Conservation (phyloP, 352 stramenopile genomes). For the Phytophthora sojae region DNA sequence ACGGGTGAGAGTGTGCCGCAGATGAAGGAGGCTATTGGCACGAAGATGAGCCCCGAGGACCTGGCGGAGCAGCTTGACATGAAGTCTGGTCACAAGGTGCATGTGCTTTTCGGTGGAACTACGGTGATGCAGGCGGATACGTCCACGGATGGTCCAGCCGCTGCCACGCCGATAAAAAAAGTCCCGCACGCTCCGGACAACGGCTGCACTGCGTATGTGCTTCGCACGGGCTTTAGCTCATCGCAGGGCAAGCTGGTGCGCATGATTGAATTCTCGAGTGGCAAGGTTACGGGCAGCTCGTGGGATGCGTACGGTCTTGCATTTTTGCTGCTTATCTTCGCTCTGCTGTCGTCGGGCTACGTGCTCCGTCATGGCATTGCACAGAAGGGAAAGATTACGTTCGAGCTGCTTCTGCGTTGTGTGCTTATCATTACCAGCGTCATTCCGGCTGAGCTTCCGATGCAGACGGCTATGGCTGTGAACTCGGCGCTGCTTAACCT, state of each 20-base stretch:
- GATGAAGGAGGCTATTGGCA: slow-evolving; percentile 95
- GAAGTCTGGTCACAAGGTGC: slow-evolving; percentile 89
- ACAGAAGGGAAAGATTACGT: slow-evolving; percentile 93
- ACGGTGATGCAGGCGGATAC: slow-evolving; percentile 89
- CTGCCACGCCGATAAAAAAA: slow-evolving; percentile 27
- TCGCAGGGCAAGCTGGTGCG: slow-evolving; percentile 98
- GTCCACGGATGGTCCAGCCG: slow-evolving; percentile 34
- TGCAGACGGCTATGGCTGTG: slow-evolving; percentile 98
- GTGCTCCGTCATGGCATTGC: slow-evolving; percentile 92
- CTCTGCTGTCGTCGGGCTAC: slow-evolving; percentile 94
- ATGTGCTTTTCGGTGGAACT: slow-evolving; percentile 95
- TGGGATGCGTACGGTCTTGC: slow-evolving; percentile 97
- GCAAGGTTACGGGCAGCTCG: slow-evolving; percentile 95
- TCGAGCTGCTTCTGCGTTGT: slow-evolving; percentile 97
- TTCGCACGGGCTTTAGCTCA: slow-evolving; percentile 98
- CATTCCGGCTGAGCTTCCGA: slow-evolving; percentile 98
- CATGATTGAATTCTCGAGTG: slow-evolving; percentile 98
- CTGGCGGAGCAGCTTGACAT: slow-evolving; percentile 81
- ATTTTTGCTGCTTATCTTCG: slow-evolving; percentile 96
- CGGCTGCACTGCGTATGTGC: slow-evolving; percentile 94
- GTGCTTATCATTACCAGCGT: slow-evolving; percentile 99
- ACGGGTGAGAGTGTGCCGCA: slow-evolving; percentile 99
- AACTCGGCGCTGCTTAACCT: slow-evolving; percentile 96
- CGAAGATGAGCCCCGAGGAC: slow-evolving; percentile 81
- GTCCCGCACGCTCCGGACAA: slow-evolving; percentile 88